Evolutionary conservation across 1,139 yeast species (phyloP), one percentile per base, ranked within the genome.

Genomic region (Candida sojae): DNA sequence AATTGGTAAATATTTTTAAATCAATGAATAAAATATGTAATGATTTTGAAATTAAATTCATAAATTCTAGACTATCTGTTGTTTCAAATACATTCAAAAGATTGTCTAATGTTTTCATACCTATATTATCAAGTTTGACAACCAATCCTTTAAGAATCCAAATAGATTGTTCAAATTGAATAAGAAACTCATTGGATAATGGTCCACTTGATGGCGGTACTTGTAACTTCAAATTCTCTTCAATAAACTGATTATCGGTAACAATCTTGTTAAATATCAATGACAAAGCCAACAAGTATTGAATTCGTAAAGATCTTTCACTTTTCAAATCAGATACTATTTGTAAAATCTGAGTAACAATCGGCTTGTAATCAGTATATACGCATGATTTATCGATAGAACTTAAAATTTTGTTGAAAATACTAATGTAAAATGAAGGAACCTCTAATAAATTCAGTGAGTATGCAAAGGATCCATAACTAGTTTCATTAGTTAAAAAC

Each of bases 61-160:
- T 56, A 6, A 45, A 26, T 6, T 44, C 11, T 12, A 37, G 25
- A 42, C 26, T 79, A 37, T 74, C 75, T 11, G 75, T 76, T 4
- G 76, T 77, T 13, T 49, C 30, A 52, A 72, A 72, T 47, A 79
- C 73, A 47, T 68, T 70, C 21, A 72, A 58, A 10, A 73, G 79
- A 58, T 51, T 57, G 59, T 39, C 64, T 61, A 54, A 77, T 64
- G 71, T 71, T 6, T 58, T 60, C n/a, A 70, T 63, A 0, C 86
- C 84, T 0, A 57, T 43, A 3, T 70, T 60, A 52, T 87, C 86
- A 48, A 80, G 77, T 56, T 79, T 82, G 61, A 88, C 60, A 1
- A 88, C 61, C 44, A 88, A 71, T 0, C 88, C 95, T 62, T 89
- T 91, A 29, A 84, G 70, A 5, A 83, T 65, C 97, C 96, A 90